These are phyloP conservation scores for Nepenthes alata DNA, from an alignment of 179 eudicot genomes.

Conservation along the genomic window DNA sequence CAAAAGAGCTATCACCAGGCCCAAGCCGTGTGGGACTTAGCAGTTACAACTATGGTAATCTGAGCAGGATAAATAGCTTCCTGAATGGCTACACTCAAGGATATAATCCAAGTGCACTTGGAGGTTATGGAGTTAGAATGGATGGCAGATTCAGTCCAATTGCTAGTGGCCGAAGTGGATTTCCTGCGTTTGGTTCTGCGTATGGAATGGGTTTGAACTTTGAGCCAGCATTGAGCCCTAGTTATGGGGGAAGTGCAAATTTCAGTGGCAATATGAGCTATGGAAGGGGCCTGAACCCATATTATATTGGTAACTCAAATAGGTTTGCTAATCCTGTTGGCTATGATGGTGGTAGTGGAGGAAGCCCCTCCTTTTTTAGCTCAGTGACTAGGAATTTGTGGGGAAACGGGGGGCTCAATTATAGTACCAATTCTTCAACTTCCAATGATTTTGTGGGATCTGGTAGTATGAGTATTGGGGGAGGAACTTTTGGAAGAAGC, in stretches of 20 bases:
- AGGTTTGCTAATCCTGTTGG: constrained; percentile 41
- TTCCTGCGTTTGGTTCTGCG: constrained; percentile 43
- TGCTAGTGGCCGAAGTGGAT: constrained; percentile 44
- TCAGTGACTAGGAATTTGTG: constrained; percentile 49
- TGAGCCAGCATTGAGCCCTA: constrained; percentile 45
- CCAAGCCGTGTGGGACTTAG: constrained; percentile 49
- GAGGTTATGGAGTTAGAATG: constrained; percentile 59
- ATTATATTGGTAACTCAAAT: constrained; percentile 43
- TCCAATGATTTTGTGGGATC: constrained; percentile 40
- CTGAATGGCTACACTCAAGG: constrained; percentile 48
- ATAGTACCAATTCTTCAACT: constrained; percentile 37
- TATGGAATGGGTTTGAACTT: constrained; percentile 59
- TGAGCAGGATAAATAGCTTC: constrained; percentile 38
- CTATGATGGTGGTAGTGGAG: constrained; percentile 46
- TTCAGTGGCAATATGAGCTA: constrained; percentile 33
- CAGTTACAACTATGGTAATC: constrained; percentile 39
- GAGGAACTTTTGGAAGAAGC: constrained; percentile 33
- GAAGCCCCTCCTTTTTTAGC: constrained; percentile 57
- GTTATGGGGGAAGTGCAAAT: constrained; percentile 40
- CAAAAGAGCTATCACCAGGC: constrained; percentile 68
- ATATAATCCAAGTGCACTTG: constrained; percentile 37
- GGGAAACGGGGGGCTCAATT: constrained; percentile 58
- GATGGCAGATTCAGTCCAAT: constrained; percentile 52
- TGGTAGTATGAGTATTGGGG: constrained; percentile 22
- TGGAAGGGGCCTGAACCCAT: constrained; percentile 55